These are phyloP conservation scores for Rubia tinctorum DNA, from an alignment of 305 asterid species.

Conservation along the genomic window DNA sequence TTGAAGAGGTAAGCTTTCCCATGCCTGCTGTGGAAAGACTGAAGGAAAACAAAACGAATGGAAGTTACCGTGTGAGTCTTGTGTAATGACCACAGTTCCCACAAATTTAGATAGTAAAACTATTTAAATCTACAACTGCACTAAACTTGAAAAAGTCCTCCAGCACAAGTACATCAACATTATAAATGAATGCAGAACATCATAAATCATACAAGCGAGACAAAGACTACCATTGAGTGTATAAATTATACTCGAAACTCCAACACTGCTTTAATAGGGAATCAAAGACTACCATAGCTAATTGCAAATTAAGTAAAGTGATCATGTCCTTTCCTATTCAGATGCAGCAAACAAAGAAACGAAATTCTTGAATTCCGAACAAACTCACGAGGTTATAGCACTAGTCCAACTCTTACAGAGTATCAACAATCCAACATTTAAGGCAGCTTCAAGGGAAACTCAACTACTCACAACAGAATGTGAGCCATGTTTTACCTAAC, in stretches of 20 bases:
- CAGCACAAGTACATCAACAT: conserved; percentile 1
- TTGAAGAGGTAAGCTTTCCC: conserved; percentile 97
- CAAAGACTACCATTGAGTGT: conserved; percentile 4
- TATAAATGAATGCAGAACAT: neutral
- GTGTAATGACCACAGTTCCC: conserved; percentile 11
- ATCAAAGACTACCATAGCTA: neutral
- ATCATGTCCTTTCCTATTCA: neutral
- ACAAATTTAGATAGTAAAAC: neutral
- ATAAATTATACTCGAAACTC: neutral
- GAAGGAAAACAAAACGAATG: conserved; percentile 36
- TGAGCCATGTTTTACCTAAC: neutral
- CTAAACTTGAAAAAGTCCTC: neutral
- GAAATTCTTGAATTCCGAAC: neutral
- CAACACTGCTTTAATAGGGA: neutral
- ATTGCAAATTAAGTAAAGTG: neutral
- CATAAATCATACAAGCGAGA: neutral
- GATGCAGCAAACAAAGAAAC: neutral
- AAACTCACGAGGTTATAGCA: neutral
- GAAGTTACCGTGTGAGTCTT: conserved; percentile 24
- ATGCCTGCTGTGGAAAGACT: conserved; percentile 76
- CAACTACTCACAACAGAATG: neutral
- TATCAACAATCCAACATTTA: neutral
- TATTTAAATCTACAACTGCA: conserved; percentile 1
- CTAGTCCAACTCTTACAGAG: neutral
- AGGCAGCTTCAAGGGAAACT: neutral